A percentile compares a stretch with the other conserved stretches of the same genome.
Evolutionary conservation across 352 stramenopile genomes (phyloP).

Genomic region (Globisporangium spinosum): DNA sequence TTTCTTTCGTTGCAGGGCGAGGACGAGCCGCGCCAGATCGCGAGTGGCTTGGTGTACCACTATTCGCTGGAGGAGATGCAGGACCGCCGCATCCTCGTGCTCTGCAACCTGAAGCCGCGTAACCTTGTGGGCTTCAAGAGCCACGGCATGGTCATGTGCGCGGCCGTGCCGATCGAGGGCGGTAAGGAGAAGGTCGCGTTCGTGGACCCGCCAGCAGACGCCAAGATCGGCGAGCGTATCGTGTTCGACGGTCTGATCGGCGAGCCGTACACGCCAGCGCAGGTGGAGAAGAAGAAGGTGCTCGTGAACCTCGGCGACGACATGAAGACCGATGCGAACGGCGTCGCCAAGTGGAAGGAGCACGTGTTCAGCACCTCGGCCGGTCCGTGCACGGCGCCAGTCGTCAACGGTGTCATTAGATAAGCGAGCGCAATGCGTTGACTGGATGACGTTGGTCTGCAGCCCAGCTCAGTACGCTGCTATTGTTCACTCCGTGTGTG

Average conservation of each 20-base stretch:
- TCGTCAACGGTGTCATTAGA: slow-evolving; percentile 76
- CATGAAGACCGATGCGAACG: slow-evolving; percentile 76
- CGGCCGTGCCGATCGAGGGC: slow-evolving; percentile 55
- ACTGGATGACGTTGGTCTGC: background rate
- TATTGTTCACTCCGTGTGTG: background rate
- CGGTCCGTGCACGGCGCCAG: slow-evolving; percentile 64
- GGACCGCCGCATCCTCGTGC: slow-evolving; percentile 75
- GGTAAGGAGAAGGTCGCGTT: slow-evolving; percentile 83
- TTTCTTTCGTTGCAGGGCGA: slow-evolving; percentile 39
- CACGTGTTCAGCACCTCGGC: slow-evolving; percentile 73
- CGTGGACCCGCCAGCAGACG: slow-evolving; percentile 74
- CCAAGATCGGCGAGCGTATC: slow-evolving; percentile 73
- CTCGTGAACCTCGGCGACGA: slow-evolving; percentile 70
- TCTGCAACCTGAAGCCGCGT: slow-evolving; percentile 90
- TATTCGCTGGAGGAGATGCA: slow-evolving; percentile 89
- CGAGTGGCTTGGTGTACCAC: slow-evolving; percentile 80
- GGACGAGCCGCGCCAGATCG: slow-evolving; percentile 81
- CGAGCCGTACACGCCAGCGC: slow-evolving; percentile 72
- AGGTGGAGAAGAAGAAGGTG: slow-evolving; percentile 90
- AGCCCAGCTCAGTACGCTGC: background rate
- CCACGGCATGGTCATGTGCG: slow-evolving; percentile 91
- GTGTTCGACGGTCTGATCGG: slow-evolving; percentile 62
- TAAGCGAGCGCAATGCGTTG: slow-evolving; percentile 25
- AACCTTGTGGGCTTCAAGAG: slow-evolving; percentile 90
- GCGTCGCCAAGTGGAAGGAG: slow-evolving; percentile 83